These are phyloP conservation scores for Cadophora gregata DNA, from an alignment of 2,329 filamentous ascomycete genomes.

Conservation along the genomic window DNA sequence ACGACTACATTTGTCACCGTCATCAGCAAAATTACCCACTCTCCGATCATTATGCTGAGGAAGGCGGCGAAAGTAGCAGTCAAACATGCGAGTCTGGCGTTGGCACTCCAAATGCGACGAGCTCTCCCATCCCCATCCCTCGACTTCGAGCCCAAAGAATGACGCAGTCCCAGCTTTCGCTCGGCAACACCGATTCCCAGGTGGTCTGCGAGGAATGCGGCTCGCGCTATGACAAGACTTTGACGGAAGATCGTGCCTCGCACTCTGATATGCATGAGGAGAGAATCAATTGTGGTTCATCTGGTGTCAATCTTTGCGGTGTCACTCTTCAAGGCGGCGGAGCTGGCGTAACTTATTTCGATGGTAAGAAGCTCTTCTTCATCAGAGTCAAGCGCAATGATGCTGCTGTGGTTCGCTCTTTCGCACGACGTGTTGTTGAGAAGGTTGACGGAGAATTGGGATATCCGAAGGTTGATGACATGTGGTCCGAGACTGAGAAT, in stretches of 20 bases:
- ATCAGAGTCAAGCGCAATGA: not conserved
- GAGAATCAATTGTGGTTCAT: not conserved
- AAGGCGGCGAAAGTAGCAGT: too few species aligned
- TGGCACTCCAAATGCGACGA: too few species aligned
- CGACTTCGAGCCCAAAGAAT: too few species aligned
- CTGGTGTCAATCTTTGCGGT: not conserved
- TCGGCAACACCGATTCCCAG: conserved; percentile 23
- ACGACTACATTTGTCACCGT: too few species aligned
- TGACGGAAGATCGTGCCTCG: conserved; percentile 18
- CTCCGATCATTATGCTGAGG: too few species aligned
- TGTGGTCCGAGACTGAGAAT: not conserved
- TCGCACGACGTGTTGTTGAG: not conserved
- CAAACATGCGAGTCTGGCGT: too few species aligned
- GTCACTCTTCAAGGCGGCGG: too few species aligned
- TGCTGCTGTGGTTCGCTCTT: not conserved
- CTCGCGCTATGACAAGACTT: conserved; percentile 30
- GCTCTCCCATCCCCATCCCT: too few species aligned
- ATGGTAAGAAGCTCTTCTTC: too few species aligned
- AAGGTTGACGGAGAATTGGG: conserved; percentile 16
- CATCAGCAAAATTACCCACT: too few species aligned
- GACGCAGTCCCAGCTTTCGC: not conserved
- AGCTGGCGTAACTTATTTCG: too few species aligned
- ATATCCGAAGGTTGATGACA: not conserved
- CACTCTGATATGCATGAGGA: conserved; percentile 26
- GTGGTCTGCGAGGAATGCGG: conserved; percentile 29